Conservation (phyloP, 2,329 filamentous ascomycete species). For the Cladosporium sp. region DNA sequence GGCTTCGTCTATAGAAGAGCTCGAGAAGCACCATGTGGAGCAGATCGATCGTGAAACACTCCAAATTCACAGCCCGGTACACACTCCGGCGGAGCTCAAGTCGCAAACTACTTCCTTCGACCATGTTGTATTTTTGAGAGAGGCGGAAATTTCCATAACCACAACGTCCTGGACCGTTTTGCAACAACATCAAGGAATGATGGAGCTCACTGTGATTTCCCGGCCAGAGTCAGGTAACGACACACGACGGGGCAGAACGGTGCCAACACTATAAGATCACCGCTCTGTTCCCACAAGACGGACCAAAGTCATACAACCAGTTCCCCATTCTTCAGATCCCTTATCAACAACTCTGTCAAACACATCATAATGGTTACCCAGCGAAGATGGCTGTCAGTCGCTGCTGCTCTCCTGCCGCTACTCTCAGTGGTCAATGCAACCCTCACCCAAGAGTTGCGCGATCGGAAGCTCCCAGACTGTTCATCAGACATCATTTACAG, state of each 20-base stretch:
- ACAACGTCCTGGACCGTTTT: not conserved
- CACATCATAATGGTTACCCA: not conserved
- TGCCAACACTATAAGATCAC: not conserved
- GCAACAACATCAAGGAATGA: not conserved
- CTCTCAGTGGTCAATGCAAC: not conserved
- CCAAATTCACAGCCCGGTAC: not conserved
- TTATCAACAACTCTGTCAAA: not conserved
- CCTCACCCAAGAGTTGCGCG: slow-evolving; percentile 2
- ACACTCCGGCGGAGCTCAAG: not conserved
- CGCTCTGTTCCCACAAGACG: not conserved
- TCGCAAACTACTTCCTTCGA: not conserved
- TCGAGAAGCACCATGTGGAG: not conserved
- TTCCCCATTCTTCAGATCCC: not conserved
- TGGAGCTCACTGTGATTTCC: not conserved
- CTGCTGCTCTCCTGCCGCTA: not conserved
- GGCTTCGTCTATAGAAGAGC: not conserved
- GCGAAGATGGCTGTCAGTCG: not conserved
- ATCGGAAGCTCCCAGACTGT: slow-evolving; percentile 10
- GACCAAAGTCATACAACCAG: not conserved
- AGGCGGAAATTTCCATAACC: not conserved
- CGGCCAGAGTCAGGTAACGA: not conserved
- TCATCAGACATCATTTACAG: not conserved
- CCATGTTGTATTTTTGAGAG: not conserved
- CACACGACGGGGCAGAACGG: not conserved
- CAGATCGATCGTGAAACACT: not conserved